Base-by-base conservation (phyloP, 352 stramenopile genomes). In the Pythium plurisporium region DNA sequence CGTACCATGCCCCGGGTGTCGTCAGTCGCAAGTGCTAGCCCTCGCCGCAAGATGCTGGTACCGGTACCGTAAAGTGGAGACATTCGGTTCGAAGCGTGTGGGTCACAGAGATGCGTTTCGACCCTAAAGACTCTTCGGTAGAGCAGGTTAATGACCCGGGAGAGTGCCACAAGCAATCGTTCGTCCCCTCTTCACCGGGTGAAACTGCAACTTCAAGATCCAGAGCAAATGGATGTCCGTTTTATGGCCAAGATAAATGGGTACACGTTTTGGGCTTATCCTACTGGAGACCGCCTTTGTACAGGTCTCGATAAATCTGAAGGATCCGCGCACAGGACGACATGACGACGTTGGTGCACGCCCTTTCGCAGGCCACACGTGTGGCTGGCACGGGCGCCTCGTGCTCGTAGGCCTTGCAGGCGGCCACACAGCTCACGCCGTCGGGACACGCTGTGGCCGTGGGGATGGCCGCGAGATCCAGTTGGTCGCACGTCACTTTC, bases 301-400 rank as follows among this genome's bases (percentile, higher is more conserved):
- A 69, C 33, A 89, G 65, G 43, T 89, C 76, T 15, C 67, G 59
- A 41, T 81, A 81, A 45, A 89, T 87, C 63, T 90, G 74, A 36
- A 88, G 67, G 40, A 84, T 79, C 22, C 80, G 77, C 41, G 67
- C 55, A 55, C 81, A 88, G 12, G 81, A 78, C 7, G 77, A 81
- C n/a, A 69, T 55, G 27, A 83, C 69, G 40, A 88, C 73, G 40
- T 82, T 82, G 27, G 72, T 74, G 49, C 81, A 89, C 22, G 74
- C 74, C 17, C 71, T 65, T 40, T 82, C 74, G 33, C 78, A 88
- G 17, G 74, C 59, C 19, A 76, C 78, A 34, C 69, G 72, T 41
- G 82, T 47, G n/a, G 75, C 70, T 15, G 74, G 73, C 49, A 68
- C 74, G 1, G 72, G 74, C 23, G 50, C 55, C 42, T 88, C 71